Conservation (phyloP, 139 green algal genomes). For the Coelastrella sp. region DNA sequence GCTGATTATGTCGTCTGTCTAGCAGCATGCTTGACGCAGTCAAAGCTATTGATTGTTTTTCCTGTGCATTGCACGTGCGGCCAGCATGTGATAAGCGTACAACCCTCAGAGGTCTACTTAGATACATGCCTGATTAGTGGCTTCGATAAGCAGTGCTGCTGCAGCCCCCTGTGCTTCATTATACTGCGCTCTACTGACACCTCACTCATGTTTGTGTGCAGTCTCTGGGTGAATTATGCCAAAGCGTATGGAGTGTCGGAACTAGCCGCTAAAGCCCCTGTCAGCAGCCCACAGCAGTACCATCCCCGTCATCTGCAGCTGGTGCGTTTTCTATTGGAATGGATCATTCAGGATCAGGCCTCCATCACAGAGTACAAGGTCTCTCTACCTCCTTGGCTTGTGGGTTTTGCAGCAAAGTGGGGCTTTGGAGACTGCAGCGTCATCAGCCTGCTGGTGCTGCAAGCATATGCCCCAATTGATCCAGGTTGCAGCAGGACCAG, state of each 20-base stretch:
- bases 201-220: background rate
- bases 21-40: too few relatives aligned
- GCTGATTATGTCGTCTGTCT: background rate
- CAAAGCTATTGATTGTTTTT: too few relatives aligned
- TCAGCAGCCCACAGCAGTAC: background rate
- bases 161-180: background rate
- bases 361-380: slow-evolving; percentile 3
- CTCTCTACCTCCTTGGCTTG: background rate
- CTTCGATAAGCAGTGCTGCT: too few relatives aligned
- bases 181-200: background rate
- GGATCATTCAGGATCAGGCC: background rate
- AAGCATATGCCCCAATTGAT: background rate
- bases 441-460: slow-evolving; percentile 3
- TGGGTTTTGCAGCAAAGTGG: slow-evolving; percentile 3
- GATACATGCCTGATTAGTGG: too few relatives aligned
- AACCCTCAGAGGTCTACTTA: too few relatives aligned
- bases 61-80: too few relatives aligned
- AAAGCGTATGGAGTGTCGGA: background rate
- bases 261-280: background rate
- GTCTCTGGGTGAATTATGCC: slow-evolving; percentile 16
- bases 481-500: slow-evolving; percentile 5
- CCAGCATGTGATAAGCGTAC: too few relatives aligned
- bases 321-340: slow-evolving; percentile 34
- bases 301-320: slow-evolving; percentile 1
- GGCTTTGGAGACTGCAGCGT: background rate